Evolutionary conservation across 768 basidiomycete species (phyloP).

Genomic region (Mycena rosella): DNA sequence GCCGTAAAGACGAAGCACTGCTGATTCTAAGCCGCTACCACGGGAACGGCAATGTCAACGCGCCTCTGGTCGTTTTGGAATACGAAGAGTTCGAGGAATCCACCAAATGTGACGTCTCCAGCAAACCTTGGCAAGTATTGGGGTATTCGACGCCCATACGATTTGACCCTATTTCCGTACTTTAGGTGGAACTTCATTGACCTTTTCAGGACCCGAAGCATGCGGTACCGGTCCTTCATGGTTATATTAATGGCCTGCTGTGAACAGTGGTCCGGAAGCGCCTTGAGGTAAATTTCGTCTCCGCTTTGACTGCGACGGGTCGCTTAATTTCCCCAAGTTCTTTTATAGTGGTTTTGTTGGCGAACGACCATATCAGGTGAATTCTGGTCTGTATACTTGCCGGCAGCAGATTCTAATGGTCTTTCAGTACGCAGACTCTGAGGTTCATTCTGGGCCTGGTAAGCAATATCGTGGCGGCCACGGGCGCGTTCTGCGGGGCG

Average conservation of each 20-base stretch:
- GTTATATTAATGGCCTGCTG: conserved; percentile 68
- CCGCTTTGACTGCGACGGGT: not conserved
- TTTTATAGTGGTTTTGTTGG: conserved; percentile 59
- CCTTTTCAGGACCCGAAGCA: conserved; percentile 60
- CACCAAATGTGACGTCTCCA: conserved; percentile 63
- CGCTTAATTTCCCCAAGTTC: conserved; percentile 43
- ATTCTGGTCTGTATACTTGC: not conserved
- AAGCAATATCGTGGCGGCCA: conserved; percentile 56
- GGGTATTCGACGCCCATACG: not conserved
- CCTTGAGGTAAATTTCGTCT: conserved; percentile 54
- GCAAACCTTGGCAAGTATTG: conserved; percentile 64
- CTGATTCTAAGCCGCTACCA: conserved; percentile 66
- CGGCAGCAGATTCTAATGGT: not conserved
- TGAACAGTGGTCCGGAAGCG: conserved; percentile 70
- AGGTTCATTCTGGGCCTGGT: conserved; percentile 57
- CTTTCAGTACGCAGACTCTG: conserved; percentile 48
- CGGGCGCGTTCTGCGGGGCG: conserved; percentile 57
- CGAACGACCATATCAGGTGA: conserved; percentile 51
- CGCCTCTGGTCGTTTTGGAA: conserved; percentile 64
- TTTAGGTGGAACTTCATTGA: conserved; percentile 64
- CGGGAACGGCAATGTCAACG: conserved; percentile 62
- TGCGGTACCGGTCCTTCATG: conserved; percentile 60
- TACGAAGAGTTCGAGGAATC: conserved; percentile 66
- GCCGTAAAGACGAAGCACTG: conserved; percentile 61
- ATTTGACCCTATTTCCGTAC: not conserved